phyloP scores from a whole-genome alignment of 2,329 filamentous ascomycete species.

The Aspergillus brasiliensis region DNA sequence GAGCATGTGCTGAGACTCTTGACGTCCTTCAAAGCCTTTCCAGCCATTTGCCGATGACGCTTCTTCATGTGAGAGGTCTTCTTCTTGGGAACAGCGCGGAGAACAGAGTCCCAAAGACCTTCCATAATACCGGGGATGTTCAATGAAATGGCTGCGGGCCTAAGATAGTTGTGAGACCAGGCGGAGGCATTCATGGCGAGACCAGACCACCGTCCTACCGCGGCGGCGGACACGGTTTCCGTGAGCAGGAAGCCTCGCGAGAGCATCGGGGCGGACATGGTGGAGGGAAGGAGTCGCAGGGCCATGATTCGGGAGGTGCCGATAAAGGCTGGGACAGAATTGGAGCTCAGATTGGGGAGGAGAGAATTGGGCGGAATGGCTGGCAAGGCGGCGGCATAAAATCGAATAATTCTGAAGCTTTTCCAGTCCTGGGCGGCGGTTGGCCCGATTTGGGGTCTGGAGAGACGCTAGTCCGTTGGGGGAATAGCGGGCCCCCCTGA shows the following conservation, averaged over 20 bases:
- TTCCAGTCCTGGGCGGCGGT: slow-evolving; percentile 14
- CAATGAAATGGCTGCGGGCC: slow-evolving; percentile 62
- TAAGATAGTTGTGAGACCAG: slow-evolving; percentile 58
- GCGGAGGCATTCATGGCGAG: slow-evolving; percentile 50
- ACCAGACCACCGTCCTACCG: slow-evolving; percentile 35
- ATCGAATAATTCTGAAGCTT: slow-evolving; percentile 26
- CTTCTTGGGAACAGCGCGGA: slow-evolving; percentile 95
- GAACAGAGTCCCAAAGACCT: slow-evolving; percentile 88
- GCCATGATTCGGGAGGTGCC: slow-evolving; percentile 27
- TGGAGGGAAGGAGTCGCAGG: slow-evolving; percentile 26
- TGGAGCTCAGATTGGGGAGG: neutral
- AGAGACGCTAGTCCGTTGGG: slow-evolving; percentile 32
- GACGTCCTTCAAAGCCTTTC: slow-evolving; percentile 91
- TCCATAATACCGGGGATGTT: slow-evolving; percentile 70
- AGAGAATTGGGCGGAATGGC: neutral
- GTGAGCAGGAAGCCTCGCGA: slow-evolving; percentile 24
- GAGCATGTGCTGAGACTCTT: slow-evolving; percentile 85
- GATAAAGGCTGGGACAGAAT: neutral
- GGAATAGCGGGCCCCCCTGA: slow-evolving; percentile 43
- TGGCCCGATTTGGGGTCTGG: slow-evolving; percentile 27
- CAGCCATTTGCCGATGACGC: slow-evolving; percentile 88
- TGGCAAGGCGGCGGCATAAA: slow-evolving; percentile 5
- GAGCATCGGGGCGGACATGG: slow-evolving; percentile 25
- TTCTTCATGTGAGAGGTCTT: slow-evolving; percentile 98
- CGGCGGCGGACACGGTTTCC: slow-evolving; percentile 18